Evolutionary conservation across 2,329 filamentous ascomycete species (phyloP).

Genomic region (Hypoxylon sp.): DNA sequence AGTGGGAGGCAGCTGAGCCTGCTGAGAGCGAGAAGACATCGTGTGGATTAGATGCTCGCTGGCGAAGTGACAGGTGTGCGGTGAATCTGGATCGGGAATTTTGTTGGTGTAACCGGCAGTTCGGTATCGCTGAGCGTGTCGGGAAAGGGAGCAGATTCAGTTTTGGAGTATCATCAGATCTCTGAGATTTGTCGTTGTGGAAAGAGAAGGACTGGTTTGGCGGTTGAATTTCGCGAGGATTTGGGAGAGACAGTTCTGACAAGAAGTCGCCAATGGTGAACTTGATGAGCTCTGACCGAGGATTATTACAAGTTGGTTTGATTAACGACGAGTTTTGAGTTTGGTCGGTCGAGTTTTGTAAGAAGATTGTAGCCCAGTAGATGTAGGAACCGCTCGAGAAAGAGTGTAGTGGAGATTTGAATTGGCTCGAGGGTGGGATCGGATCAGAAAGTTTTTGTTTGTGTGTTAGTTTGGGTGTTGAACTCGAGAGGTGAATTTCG

Average conservation of each 20-base stretch:
- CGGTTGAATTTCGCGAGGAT: background rate
- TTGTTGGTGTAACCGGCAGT: background rate
- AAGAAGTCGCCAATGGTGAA: background rate
- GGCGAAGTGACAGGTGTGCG: background rate
- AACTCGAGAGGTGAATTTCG: background rate
- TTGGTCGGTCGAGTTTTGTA: background rate
- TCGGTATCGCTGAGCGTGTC: background rate
- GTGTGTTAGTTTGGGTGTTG: background rate
- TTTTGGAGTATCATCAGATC: background rate
- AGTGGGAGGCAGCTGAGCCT: conserved; percentile 25
- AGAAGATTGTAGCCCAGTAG: background rate
- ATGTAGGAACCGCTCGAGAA: background rate
- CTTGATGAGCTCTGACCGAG: background rate
- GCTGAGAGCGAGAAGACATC: conserved; percentile 40
- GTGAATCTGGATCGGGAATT: background rate
- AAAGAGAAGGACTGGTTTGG: background rate
- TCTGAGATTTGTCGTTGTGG: background rate
- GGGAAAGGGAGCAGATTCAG: background rate
- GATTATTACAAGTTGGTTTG: background rate
- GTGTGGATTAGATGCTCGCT: background rate
- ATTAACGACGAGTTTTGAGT: background rate
- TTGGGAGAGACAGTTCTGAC: background rate
- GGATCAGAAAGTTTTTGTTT: background rate
- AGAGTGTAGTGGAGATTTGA: background rate
- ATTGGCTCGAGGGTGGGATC: background rate